Conservation (phyloP, 306 rosid genomes). For the Trichosanthes truncata region DNA sequence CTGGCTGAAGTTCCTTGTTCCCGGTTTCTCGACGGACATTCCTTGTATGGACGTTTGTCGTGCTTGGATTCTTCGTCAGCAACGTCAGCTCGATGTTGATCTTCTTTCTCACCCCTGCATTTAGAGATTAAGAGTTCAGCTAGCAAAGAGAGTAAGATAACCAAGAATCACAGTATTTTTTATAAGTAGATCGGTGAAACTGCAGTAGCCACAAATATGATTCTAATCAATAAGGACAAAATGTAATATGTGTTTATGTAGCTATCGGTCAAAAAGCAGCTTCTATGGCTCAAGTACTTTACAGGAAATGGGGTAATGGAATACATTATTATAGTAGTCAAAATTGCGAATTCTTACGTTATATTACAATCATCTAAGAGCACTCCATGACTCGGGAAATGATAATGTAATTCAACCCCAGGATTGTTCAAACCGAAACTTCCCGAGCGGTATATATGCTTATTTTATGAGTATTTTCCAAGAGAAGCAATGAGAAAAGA, state of each 20-base stretch:
- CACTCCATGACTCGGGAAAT: not conserved
- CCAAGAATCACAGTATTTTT: not conserved
- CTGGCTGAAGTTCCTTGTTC: conserved; percentile 31
- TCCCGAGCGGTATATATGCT: not conserved
- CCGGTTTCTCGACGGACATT: conserved; percentile 24
- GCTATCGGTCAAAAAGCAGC: not conserved
- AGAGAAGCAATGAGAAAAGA: not conserved
- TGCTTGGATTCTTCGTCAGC: conserved; percentile 30
- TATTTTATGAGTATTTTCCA: not conserved
- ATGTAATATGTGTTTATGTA: not conserved
- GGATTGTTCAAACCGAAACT: not conserved
- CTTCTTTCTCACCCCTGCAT: conserved; percentile 55
- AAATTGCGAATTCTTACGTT: not conserved
- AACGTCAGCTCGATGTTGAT: conserved; percentile 24
- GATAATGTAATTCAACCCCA: not conserved
- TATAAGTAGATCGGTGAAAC: not conserved
- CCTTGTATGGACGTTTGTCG: conserved; percentile 39
- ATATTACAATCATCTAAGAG: not conserved
- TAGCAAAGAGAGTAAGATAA: not conserved
- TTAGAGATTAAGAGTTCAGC: not conserved
- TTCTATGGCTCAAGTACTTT: not conserved
- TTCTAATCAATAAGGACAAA: not conserved
- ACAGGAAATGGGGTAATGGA: not conserved
- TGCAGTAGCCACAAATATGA: not conserved
- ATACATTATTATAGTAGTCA: not conserved